These are phyloP conservation scores for Pseudogymnoascus sp. DNA, from an alignment of 2,329 filamentous ascomycete genomes.

Conservation along the genomic window DNA sequence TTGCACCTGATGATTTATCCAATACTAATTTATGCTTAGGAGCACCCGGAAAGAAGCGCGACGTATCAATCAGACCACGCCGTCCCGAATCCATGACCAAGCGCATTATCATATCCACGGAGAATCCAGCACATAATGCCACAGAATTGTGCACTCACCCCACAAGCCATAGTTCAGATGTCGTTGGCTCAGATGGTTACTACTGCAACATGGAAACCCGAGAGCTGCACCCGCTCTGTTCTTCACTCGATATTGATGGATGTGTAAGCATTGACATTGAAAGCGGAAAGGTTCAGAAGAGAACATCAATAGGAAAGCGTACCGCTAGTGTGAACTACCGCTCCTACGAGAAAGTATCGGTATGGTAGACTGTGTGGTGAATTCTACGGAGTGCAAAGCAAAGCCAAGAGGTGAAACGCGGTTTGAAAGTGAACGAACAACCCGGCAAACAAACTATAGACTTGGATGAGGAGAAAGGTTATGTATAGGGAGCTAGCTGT, in stretches of 20 bases:
- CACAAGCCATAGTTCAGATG: background rate
- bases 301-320: background rate
- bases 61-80: background rate
- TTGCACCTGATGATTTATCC: background rate
- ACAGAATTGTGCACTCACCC: background rate
- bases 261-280: background rate
- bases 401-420: background rate
- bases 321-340: background rate
- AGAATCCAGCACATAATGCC: background rate
- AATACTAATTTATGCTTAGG: background rate
- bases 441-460: no score
- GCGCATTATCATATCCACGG: background rate
- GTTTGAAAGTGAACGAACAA: no score
- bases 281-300: conserved; percentile 1
- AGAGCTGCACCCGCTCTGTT: background rate
- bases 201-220: background rate
- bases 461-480: no score
- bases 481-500: no score
- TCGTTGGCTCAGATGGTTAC: background rate
- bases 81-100: background rate
- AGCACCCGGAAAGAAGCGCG: background rate
- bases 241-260: background rate
- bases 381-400: background rate
- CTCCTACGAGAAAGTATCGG: background rate
- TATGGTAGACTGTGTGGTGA: background rate